Percentiles rank a stretch among this genome's conserved stretches.
Conservation (phyloP, 2,329 filamentous ascomycete genomes). For the Colletotrichum liriopes region DNA sequence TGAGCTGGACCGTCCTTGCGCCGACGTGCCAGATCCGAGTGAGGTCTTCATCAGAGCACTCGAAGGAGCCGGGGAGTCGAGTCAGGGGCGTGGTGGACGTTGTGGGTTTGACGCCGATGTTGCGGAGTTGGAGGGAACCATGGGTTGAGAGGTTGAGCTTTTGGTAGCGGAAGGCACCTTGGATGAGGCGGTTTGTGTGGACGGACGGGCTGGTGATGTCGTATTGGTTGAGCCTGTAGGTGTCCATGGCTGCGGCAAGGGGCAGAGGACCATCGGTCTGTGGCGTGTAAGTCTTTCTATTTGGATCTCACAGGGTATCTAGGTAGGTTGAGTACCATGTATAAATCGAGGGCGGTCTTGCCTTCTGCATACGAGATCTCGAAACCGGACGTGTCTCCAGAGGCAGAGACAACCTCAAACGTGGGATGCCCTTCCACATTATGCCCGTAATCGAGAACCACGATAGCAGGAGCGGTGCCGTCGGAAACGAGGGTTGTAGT, state of each 20-base stretch:
- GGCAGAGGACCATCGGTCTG: slow-evolving; percentile 51
- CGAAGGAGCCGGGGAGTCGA: slow-evolving; percentile 49
- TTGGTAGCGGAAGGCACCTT: slow-evolving; percentile 55
- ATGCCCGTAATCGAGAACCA: background rate
- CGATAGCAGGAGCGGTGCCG: too few relatives aligned
- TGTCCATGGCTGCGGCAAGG: slow-evolving; percentile 55
- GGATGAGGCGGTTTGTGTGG: slow-evolving; percentile 53
- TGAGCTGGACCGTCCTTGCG: slow-evolving; percentile 52
- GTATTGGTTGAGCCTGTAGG: slow-evolving; percentile 54
- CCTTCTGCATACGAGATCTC: slow-evolving; percentile 28
- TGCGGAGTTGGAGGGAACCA: slow-evolving; percentile 47
- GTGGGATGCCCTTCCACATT: slow-evolving; percentile 29
- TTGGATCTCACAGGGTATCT: background rate
- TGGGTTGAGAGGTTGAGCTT: slow-evolving; percentile 55
- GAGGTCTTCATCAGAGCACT: slow-evolving; percentile 49
- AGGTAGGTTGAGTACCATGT: background rate
- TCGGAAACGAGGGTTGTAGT: too few relatives aligned
- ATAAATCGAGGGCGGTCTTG: background rate
- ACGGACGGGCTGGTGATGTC: slow-evolving; percentile 48
- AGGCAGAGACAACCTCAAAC: slow-evolving; percentile 25
- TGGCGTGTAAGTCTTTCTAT: background rate
- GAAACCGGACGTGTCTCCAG: slow-evolving; percentile 22
- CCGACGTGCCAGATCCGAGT: slow-evolving; percentile 51
- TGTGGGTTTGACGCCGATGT: slow-evolving; percentile 49
- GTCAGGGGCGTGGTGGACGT: slow-evolving; percentile 46